phyloP scores from a whole-genome alignment of 305 asterid species.

The Rubia peregrina region DNA sequence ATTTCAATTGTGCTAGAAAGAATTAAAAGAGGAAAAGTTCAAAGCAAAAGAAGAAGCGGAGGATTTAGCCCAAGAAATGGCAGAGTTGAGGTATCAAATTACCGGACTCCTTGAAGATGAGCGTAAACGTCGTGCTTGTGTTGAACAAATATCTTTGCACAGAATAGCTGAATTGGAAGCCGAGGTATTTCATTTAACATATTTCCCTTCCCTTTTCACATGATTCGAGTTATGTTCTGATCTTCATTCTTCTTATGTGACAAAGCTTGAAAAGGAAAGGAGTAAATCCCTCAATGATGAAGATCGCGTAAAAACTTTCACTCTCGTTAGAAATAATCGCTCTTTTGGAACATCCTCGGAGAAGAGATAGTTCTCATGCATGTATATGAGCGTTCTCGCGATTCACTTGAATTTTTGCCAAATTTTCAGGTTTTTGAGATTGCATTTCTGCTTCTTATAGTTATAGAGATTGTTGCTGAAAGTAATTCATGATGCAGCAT shows the following conservation, averaged over 20 bases:
- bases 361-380: constrained; percentile 16
- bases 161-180: constrained; percentile 86
- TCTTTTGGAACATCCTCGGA: constrained; percentile 17
- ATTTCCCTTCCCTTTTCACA: not conserved
- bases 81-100: constrained; percentile 78
- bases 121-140: constrained; percentile 60
- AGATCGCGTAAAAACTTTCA: constrained; percentile 22
- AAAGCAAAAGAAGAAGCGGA: constrained; percentile 88
- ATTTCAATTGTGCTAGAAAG: constrained; percentile 39
- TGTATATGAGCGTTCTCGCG: not conserved
- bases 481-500: constrained; percentile 14
- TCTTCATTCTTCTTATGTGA: constrained; percentile 15
- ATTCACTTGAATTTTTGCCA: not conserved
- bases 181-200: constrained; percentile 38
- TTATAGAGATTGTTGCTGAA: constrained; percentile 8
- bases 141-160: constrained; percentile 66
- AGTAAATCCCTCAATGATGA: constrained; percentile 32
- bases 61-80: constrained; percentile 96
- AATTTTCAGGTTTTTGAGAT: not conserved
- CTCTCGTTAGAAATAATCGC: constrained; percentile 22
- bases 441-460: not conserved
- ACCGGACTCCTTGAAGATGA: constrained; percentile 43
- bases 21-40: constrained; percentile 50
- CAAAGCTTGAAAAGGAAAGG: constrained; percentile 46
- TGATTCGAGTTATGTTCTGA: constrained; percentile 12